A percentile compares a stretch with the other conserved stretches of the same genome.
These are phyloP conservation scores for Pichia scutulata DNA, from an alignment of 805 yeast genomes.

Conservation along the genomic window DNA sequence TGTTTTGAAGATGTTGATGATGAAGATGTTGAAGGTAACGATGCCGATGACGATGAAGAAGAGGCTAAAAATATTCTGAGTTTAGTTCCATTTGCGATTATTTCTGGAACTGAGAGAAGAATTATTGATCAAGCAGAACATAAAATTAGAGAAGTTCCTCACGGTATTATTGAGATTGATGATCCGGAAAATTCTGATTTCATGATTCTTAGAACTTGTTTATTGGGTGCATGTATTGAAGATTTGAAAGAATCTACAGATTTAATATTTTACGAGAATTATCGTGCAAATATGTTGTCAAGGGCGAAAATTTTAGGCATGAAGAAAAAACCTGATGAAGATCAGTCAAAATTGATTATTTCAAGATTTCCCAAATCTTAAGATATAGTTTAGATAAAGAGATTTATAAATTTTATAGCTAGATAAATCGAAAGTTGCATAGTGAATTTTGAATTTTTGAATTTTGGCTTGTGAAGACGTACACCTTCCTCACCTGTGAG, in stretches of 20 bases:
- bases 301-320: conserved; percentile 8
- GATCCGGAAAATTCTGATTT: conserved; percentile 78
- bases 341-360: background rate
- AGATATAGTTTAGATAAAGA: background rate
- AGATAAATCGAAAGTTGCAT: background rate
- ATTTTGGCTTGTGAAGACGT: too few species aligned
- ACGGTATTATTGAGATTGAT: conserved; percentile 82
- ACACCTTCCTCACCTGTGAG: too few species aligned
- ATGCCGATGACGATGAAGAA: conserved; percentile 15
- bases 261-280: conserved; percentile 67
- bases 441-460: too few species aligned
- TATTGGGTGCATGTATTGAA: conserved; percentile 73
- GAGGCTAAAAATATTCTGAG: conserved; percentile 18
- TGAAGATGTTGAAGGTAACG: conserved; percentile 13
- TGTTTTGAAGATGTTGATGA: conserved; percentile 26
- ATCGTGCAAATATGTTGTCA: conserved; percentile 44
- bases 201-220: conserved; percentile 61
- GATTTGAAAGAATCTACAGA: conserved; percentile 73
- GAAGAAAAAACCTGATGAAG: background rate
- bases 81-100: conserved; percentile 77
- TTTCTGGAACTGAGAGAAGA: conserved; percentile 74
- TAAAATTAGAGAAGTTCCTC: conserved; percentile 73
- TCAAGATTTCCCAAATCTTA: background rate
- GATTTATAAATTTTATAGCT: background rate
- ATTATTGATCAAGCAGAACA: conserved; percentile 62